Evolutionary conservation across 2,329 filamentous ascomycete genomes (phyloP), one percentile per base, ranked within the genome.

Genomic region (Fusarium cicatricum): DNA sequence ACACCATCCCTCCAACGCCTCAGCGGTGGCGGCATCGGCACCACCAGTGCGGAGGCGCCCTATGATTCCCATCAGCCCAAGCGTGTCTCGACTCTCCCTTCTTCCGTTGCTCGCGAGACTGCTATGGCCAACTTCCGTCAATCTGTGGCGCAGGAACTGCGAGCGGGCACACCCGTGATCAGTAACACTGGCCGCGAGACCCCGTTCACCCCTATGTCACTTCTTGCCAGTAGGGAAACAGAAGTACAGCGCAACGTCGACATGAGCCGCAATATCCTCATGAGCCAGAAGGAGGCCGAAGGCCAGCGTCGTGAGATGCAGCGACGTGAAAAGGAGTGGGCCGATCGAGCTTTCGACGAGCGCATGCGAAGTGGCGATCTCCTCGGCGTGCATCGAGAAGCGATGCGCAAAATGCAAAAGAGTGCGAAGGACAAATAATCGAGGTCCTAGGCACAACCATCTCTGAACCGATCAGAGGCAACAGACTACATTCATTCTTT

Each of bases 301-400:
- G 82, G 85, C 46, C 80, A 84, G 68, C 80, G 81, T 45, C 81
- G 82, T 46, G 84, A 88, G 70, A 78, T 82, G 67, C 83, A 86
- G 64, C 80, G 81, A 50, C 75, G 79, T 36, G 84, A 83, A 42
- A 83, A 82, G 61, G 81, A 85, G 60, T 78, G 83, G 48, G 79
- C 81, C 6, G 86, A 90, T 12, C 83, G 83, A 43, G 81, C 82
- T 32, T 87, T 92, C 66, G 89, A 92, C 62, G 85, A 89, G 72
- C 82, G 85, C 62, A 95, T 96, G 90, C 82, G 91, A 48, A 86
- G 85, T 14, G 88, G 88, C 0, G 85, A 90, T 60, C 84, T 96
- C 78, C 79, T 90, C 45, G 89, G 90, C 39, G 82, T 88, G 17
- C 93, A 97, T 72, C 83, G 89, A 16, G 89, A 93, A 60, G 90